A percentile compares a stretch with the other conserved stretches of the same genome.
Conservation (phyloP, 768 basidiomycete genomes). For the Hemileccinum rubropunctum region DNA sequence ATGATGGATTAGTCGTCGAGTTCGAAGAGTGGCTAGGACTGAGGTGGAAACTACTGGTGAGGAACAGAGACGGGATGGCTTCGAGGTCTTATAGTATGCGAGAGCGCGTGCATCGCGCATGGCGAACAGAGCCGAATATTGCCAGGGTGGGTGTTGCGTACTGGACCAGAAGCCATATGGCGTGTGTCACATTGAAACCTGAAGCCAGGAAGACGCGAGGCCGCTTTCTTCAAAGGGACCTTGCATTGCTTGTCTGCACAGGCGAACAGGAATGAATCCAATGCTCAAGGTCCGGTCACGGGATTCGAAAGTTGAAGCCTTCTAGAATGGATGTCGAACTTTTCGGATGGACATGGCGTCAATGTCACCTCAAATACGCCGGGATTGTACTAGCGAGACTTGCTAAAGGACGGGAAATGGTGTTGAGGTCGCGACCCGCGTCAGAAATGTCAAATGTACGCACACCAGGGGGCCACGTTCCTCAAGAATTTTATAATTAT, state of each 20-base stretch:
- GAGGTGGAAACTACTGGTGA: slow-evolving; percentile 17
- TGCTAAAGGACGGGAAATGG: slow-evolving; percentile 1
- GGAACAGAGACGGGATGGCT: slow-evolving; percentile 3
- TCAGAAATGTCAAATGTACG: slow-evolving; percentile 10
- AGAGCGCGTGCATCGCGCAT: slow-evolving; percentile 29
- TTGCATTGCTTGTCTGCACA: slow-evolving; percentile 28
- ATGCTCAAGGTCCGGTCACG: slow-evolving; percentile 19
- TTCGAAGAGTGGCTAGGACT: slow-evolving; percentile 15
- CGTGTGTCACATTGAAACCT: slow-evolving; percentile 24
- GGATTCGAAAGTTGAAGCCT: slow-evolving; percentile 5
- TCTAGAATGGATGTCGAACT: slow-evolving; percentile 14
- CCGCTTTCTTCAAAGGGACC: slow-evolving; percentile 29
- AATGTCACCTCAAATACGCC: slow-evolving; percentile 2
- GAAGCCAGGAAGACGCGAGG: slow-evolving; percentile 32
- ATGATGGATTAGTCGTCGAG: slow-evolving; percentile 17
- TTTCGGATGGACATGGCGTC: slow-evolving; percentile 1
- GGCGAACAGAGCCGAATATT: slow-evolving; percentile 24
- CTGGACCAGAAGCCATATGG: slow-evolving; percentile 15
- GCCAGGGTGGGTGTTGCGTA: slow-evolving; percentile 21
- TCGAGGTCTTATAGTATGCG: slow-evolving; percentile 25
- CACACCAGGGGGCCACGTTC: slow-evolving; percentile 18
- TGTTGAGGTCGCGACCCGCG: slow-evolving; percentile 1
- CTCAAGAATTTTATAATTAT: slow-evolving; percentile 11
- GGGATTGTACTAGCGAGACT: slow-evolving; percentile 1
- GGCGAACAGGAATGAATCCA: slow-evolving; percentile 30